Evolutionary conservation across 495 filamentous ascomycete species (phyloP), one percentile per base, ranked within the genome.

Genomic region (Penicillium verhagenii): DNA sequence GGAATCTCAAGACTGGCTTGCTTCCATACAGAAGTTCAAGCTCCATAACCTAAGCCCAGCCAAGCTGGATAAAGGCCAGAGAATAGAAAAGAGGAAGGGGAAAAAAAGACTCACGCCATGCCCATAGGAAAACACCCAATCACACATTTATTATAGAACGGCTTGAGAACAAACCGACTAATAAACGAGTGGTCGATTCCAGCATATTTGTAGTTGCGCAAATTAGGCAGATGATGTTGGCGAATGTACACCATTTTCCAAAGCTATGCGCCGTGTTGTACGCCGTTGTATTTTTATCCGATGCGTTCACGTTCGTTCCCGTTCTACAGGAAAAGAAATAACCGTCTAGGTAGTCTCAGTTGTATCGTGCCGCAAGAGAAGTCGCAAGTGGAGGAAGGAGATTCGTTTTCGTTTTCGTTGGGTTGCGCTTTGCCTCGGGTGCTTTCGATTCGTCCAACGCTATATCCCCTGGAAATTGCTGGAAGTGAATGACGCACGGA

Each of bases 111-210:
- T 77, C 62, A 88, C 78, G 94, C 94, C 94, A 98, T 97, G 66
- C 72, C 88, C 86, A 95, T 88, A 38, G 94, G 94, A 68, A 98
- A 97, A 71, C 85, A 88, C 47, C 91, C 81, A 74, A 98, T 96
- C 61, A 94, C 95, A 57, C 91, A 77, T 74, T 96, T 88, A 71
- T 83, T 96, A 78, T 97, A 98, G 74, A 97, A 98, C 19, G 94
- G 94, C 79, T 98, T 97, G 57, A 98, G 78, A 54, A 97, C 79
- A 72, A 96, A 97, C 56, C 82, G 84, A 60, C 95, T 97, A 38
- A 91, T 75, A 50, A 96, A 77, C 47, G 90, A 96, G 71, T 88
- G 88, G 74, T 98, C 94, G 60, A 96, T 86, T 37, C 83, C 83
- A 18, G 87, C 88, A 79, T 98, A 98, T 69, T 93, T 90, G 81